Percentiles rank a stretch among this genome's conserved stretches.
Evolutionary conservation across 768 basidiomycete species (phyloP).

Genomic region (Amanita molliuscula): DNA sequence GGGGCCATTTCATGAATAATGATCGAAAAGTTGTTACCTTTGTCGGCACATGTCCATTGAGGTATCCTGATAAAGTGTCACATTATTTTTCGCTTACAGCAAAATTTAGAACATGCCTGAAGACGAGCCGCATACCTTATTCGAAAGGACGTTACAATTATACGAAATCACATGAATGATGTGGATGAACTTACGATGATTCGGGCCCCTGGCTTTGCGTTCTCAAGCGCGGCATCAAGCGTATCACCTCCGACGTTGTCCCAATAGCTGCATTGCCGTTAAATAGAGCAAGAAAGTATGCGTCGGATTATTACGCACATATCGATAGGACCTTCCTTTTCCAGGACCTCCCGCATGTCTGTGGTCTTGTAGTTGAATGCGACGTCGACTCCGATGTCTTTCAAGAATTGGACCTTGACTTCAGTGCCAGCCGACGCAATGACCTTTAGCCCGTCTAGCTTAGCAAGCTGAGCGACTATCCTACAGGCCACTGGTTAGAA

Average conservation of each 20-base stretch:
- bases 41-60: conserved; percentile 18
- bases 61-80: conserved; percentile 17
- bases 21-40: conserved; percentile 12
- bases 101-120: conserved; percentile 9
- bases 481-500: conserved; percentile 7
- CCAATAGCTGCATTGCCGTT: conserved; percentile 28
- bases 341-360: conserved; percentile 38
- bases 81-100: background rate
- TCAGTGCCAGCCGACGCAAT: conserved; percentile 65
- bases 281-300: background rate
- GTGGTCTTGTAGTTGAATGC: conserved; percentile 69
- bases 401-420: conserved; percentile 59
- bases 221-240: conserved; percentile 43
- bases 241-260: conserved; percentile 53
- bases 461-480: conserved; percentile 41
- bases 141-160: background rate
- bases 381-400: conserved; percentile 54
- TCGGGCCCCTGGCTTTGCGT: conserved; percentile 31
- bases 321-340: conserved; percentile 41
- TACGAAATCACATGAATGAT: background rate
- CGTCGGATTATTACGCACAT: conserved; percentile 19
- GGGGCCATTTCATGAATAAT: background rate
- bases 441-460: conserved; percentile 46
- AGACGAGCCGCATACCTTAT: conserved; percentile 33
- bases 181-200: conserved; percentile 32